A percentile compares a stretch with the other conserved stretches of the same genome.
Conservation (phyloP, 1,284 basidiomycete genomes). For the Microbotryum violaceum region DNA sequence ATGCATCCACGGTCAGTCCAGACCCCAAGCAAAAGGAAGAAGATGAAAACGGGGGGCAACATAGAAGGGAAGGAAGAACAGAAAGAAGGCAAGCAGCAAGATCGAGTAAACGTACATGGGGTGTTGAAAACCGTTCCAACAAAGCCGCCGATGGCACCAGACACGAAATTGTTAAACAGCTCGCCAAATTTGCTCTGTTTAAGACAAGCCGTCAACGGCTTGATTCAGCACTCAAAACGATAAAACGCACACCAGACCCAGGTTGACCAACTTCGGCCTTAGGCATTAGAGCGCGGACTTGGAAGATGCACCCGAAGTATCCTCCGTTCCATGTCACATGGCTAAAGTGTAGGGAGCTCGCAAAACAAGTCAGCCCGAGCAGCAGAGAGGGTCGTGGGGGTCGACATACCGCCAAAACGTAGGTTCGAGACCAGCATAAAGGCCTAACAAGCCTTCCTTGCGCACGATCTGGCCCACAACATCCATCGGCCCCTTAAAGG, state of each 20-base stretch:
- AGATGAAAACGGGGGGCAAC: neutral
- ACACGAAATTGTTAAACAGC: conserved; percentile 85
- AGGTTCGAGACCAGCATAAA: conserved; percentile 88
- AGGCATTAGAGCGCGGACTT: conserved; percentile 68
- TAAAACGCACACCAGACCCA: no score
- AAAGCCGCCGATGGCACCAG: conserved; percentile 83
- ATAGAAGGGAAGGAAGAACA: conserved; percentile 1
- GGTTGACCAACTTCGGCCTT: conserved; percentile 60
- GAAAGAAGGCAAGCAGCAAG: neutral
- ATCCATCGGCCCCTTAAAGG: conserved; percentile 81
- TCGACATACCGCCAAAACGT: conserved; percentile 77
- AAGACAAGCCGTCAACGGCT: neutral
- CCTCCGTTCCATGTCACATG: conserved; percentile 75
- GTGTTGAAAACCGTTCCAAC: conserved; percentile 58
- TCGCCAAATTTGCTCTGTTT: conserved; percentile 58
- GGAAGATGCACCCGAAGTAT: conserved; percentile 85
- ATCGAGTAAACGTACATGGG: conserved; percentile 40
- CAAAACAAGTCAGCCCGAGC: neutral
- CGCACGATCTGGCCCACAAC: conserved; percentile 71
- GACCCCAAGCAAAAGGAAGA: conserved; percentile 27
- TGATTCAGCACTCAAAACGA: neutral
- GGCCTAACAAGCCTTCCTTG: conserved; percentile 70
- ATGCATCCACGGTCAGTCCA: conserved; percentile 68
- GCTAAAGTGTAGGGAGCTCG: conserved; percentile 1
- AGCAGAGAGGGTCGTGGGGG: neutral